These are phyloP conservation scores for Phytophthora macrochlamydospora DNA, from an alignment of 352 stramenopile species.

Conservation along the genomic window DNA sequence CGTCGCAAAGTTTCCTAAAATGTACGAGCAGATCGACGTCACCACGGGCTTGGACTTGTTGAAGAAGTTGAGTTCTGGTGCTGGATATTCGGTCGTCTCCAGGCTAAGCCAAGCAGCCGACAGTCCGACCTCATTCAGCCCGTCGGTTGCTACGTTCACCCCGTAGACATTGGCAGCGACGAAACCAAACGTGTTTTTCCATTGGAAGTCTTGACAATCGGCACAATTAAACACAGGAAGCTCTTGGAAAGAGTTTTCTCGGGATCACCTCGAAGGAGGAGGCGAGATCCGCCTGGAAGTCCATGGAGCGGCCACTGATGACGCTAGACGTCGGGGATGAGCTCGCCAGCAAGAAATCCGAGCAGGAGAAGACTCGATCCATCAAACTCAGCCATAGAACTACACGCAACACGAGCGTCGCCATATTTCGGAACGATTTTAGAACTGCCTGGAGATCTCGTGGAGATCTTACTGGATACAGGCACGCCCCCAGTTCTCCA, in stretches of 20 bases:
- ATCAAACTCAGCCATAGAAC: neutral
- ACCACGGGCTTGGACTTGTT: slow-evolving; percentile 52
- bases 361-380: slow-evolving; percentile 29
- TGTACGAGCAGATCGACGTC: slow-evolving; percentile 69
- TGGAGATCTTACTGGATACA: neutral
- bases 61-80: slow-evolving; percentile 16
- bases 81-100: slow-evolving; percentile 53
- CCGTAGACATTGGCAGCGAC: slow-evolving; percentile 59
- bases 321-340: slow-evolving; percentile 24
- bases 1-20: slow-evolving; percentile 71
- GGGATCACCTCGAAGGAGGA: slow-evolving; percentile 56
- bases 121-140: slow-evolving; percentile 58
- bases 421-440: neutral
- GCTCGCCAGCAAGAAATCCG: slow-evolving; percentile 63
- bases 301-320: slow-evolving; percentile 60
- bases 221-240: slow-evolving; percentile 37
- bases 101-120: slow-evolving; percentile 60
- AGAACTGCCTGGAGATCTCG: neutral
- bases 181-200: slow-evolving; percentile 49
- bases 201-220: slow-evolving; percentile 51
- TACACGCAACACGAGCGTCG: neutral
- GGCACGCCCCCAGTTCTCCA: neutral
- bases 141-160: slow-evolving; percentile 57
- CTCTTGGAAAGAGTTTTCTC: slow-evolving; percentile 52
- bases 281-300: slow-evolving; percentile 56